Percentiles rank a stretch among this genome's conserved stretches.
Conservation (phyloP, 2,329 filamentous ascomycete genomes). For the Aureobasidium sp. region DNA sequence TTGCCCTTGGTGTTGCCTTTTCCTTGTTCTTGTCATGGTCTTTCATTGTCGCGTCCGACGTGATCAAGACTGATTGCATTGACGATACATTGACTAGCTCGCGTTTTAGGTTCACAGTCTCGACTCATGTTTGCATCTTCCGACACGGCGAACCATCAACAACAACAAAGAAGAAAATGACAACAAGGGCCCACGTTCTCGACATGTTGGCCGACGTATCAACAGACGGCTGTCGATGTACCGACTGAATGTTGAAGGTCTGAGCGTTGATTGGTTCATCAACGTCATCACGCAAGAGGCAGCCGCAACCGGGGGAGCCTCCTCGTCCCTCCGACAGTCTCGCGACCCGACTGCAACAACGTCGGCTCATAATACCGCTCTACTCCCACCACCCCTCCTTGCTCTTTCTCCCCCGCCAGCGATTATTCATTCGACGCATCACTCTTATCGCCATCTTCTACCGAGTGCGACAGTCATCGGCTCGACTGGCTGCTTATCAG, state of each 20-base stretch:
- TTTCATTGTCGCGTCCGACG: neutral
- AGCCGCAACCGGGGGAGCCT: neutral
- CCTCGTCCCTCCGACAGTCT: neutral
- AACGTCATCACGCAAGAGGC: neutral
- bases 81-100: neutral
- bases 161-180: neutral
- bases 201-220: neutral
- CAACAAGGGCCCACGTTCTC: constrained; percentile 9
- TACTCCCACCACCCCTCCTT: neutral
- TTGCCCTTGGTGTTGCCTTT: neutral
- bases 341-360: neutral
- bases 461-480: constrained; percentile 1
- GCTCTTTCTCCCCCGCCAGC: neutral
- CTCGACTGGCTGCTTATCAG: neutral
- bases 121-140: neutral
- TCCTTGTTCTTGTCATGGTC: neutral
- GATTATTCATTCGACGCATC: neutral
- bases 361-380: constrained; percentile 3
- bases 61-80: neutral
- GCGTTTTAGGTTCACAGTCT: neutral
- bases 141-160: neutral
- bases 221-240: neutral
- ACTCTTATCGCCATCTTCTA: neutral
- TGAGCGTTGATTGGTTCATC: constrained; percentile 3
- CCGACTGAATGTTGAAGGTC: neutral